Evolutionary conservation across 2,329 filamentous ascomycete species (phyloP), one percentile per base, ranked within the genome.

Genomic region (Botryotinia globosa): DNA sequence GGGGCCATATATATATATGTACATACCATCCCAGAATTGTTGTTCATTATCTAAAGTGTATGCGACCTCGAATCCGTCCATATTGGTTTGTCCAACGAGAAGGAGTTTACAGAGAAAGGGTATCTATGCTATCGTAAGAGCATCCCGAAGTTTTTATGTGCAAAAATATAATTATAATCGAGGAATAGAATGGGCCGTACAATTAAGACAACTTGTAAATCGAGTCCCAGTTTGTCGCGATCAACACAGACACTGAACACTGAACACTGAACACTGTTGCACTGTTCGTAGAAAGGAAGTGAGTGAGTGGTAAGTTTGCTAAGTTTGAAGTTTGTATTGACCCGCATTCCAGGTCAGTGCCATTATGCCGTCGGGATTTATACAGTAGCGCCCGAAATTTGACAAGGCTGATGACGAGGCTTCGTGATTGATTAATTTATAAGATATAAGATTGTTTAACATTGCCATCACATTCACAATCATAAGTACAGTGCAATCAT

Each of bases 11-110:
- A 73, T 25, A 37, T 62, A 20, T 32, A 29, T 62, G 12, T 65
- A 77, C 87, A 81, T 82, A 97, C 94, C 92, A 83, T 90, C 87
- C 95, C 94, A 98, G 84, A 97, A 94, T 83, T 94, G 91, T 82
- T 94, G 88, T 84, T 94, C 93, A 82, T 89, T 91, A 83, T 94
- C 91, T 82, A 93, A 87, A 80, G 86, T 87, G 82, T 89, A 87
- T 78, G 87, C 87, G 80, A 88, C 87, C 83, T 94, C 91, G 83
- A 89, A 88, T 84, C 92, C 82, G 71, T 85, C 83, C 83, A 85
- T 85, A 51, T 39, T 54, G 29, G 42, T 37, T 61, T 34, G 63
- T 39, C 63, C 59, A 67, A 71, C 20, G 3, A 37, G 65, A 67
- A 44, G 39, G 48, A 44, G 48, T 42, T 68, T 12, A 48, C 54